Base-by-base conservation (phyloP, 2,329 filamentous ascomycete genomes). In the Basipetospora chlamydospora region DNA sequence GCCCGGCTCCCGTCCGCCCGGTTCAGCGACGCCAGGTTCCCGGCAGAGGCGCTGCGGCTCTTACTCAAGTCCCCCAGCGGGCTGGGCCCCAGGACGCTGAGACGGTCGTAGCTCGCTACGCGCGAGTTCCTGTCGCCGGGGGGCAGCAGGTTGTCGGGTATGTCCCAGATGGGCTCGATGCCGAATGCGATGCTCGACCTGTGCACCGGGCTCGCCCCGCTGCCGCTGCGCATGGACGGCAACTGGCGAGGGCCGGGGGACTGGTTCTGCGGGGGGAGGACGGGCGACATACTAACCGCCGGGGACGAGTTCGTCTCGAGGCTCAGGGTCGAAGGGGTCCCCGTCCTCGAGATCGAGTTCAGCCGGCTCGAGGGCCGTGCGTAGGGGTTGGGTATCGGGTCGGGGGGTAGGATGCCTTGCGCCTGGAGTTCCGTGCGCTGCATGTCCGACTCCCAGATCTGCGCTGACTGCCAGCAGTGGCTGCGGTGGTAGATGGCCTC, bases 401-500 rank as follows among this genome's bases (percentile, higher is more conserved):
- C 12, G 6, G 20, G 18, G 8, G 22, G 17, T n/a, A 16, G 12
- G 15, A n/a, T 11, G 16, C 13, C 11, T 6, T 30, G 22, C 6
- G 21, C 28, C 15, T 9, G 11, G 12, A 12, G 26, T 4, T 45
- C 46, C n/a, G 49, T 52, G 6, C 53, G 46, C 10, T 28, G 29
- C 9, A 33, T 21, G 7, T 30, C 38, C 5, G 54, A 53, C 38
- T 66, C 61, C 67, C 67, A 71, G 29, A 57, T 51, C 44, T 67
- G 64, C 16, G 66, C 67, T 2, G 63, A 65, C 22, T 66, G 52
- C 67, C 67, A 71, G 50, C 67, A 71, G 54, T 71, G 66, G 37
- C 64, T 68, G 35, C 70, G 66, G 44, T 70, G 66, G 47, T 73
- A 73, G 13, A 67, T 73, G 11, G 69, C 70, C 49, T 75, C 70